Percentiles rank a stretch among this genome's conserved stretches.
phyloP scores from a whole-genome alignment of 2,329 filamentous ascomycete genomes.

The Venturia pyrina region DNA sequence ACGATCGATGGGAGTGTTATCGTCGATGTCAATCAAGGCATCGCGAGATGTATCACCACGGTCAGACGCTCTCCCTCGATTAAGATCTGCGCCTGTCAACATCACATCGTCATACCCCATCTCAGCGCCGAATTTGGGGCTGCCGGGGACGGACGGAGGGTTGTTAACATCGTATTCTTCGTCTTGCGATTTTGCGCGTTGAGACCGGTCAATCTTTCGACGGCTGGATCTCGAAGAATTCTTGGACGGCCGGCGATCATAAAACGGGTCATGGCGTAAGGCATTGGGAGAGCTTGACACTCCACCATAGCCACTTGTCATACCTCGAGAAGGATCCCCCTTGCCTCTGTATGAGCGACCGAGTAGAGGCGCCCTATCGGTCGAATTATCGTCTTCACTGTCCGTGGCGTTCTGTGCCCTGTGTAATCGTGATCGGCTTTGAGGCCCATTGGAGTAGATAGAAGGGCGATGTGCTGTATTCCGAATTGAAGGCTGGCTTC shows the following conservation, averaged over 20 bases:
- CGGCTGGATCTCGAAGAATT: constrained; percentile 24
- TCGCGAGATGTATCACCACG: constrained; percentile 26
- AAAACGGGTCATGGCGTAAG: constrained; percentile 4
- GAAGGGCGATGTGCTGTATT: constrained; percentile 14
- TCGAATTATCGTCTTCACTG: neutral
- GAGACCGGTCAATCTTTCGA: constrained; percentile 15
- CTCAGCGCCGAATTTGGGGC: constrained; percentile 44
- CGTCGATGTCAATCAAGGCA: constrained; percentile 41
- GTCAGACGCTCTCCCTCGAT: constrained; percentile 20
- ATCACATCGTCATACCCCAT: constrained; percentile 53
- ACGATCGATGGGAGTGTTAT: constrained; percentile 17
- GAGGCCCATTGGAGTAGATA: constrained; percentile 14
- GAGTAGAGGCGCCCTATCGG: constrained; percentile 9
- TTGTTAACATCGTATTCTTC: constrained; percentile 54
- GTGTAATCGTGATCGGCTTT: constrained; percentile 14
- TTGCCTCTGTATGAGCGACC: neutral
- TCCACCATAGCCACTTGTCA: constrained; percentile 7
- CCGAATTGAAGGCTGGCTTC: constrained; percentile 14
- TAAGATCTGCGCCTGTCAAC: constrained; percentile 53
- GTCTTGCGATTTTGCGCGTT: constrained; percentile 11
- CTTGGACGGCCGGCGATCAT: constrained; percentile 16
- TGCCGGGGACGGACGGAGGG: constrained; percentile 51
- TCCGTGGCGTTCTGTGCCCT: constrained; percentile 13
- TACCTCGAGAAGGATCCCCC: neutral
- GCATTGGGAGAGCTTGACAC: constrained; percentile 11